A percentile compares a stretch with the other conserved stretches of the same genome.
Evolutionary conservation across 31 red algal species (phyloP).

Genomic region (Porphyra umbilicalis): DNA sequence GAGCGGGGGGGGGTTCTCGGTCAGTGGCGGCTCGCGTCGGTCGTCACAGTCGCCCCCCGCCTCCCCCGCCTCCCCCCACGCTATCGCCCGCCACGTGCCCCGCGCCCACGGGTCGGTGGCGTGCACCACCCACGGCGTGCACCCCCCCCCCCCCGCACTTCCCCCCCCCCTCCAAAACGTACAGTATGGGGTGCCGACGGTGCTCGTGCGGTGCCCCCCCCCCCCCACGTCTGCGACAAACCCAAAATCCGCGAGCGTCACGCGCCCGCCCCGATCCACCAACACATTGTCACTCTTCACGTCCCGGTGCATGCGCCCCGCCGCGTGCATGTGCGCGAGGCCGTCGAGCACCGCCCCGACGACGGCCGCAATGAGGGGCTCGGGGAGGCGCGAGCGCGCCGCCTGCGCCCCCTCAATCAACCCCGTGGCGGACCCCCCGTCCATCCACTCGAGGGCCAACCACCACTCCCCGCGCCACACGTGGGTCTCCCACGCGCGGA

Average conservation of each 20-base stretch:
- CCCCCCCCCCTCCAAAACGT: neutral
- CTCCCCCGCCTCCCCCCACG: neutral
- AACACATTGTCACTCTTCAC: slow-evolving; percentile 45
- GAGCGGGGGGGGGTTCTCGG: neutral
- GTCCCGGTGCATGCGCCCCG: slow-evolving; percentile 34
- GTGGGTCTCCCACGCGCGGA: slow-evolving; percentile 26
- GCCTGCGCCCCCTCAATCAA: slow-evolving; percentile 10
- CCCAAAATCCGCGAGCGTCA: slow-evolving; percentile 58
- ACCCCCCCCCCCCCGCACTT: neutral
- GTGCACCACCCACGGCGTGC: too few species aligned
- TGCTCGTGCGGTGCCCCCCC: slow-evolving; percentile 20
- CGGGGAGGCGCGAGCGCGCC: slow-evolving; percentile 4
- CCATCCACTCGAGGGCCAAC: slow-evolving; percentile 44
- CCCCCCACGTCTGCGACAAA: slow-evolving; percentile 23
- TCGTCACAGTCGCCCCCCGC: neutral
- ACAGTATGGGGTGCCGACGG: slow-evolving; percentile 44
- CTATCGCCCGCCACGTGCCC: too few species aligned
- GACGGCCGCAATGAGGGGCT: slow-evolving; percentile 33
- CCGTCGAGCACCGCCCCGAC: slow-evolving; percentile 31
- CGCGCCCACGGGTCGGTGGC: too few species aligned
- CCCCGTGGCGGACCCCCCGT: slow-evolving; percentile 31
- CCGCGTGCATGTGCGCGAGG: slow-evolving; percentile 17
- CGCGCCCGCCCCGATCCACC: slow-evolving; percentile 2
- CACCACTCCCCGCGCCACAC: slow-evolving; percentile 15
- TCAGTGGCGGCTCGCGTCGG: neutral